Percentiles rank a stretch among this genome's conserved stretches.
Conservation (phyloP, 345 rosid species). For the Syzygium oleosum region DNA sequence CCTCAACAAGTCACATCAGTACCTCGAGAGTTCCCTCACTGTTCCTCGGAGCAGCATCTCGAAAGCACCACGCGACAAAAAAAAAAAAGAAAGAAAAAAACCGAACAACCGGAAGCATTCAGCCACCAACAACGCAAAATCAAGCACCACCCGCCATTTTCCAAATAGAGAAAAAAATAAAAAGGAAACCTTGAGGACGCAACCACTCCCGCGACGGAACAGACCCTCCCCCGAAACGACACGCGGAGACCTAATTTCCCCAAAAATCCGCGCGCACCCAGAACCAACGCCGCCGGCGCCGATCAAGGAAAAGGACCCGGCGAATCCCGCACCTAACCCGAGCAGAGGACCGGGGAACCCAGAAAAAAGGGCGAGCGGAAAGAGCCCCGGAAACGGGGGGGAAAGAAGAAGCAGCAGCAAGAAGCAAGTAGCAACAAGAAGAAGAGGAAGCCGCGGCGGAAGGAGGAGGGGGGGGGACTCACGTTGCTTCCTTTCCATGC, state of each 20-base stretch:
- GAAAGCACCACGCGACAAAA: neutral
- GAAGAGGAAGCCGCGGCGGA: neutral
- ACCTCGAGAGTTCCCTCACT: neutral
- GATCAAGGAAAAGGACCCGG: accelerated
- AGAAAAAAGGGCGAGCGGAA: neutral
- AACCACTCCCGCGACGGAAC: neutral
- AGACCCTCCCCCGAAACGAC: neutral
- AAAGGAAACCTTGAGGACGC: neutral
- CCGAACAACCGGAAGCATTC: neutral
- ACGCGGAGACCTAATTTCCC: neutral
- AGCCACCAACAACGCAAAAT: neutral
- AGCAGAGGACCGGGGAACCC: neutral
- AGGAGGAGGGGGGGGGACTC: neutral
- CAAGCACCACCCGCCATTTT: neutral
- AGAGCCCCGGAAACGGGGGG: no score
- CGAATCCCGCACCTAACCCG: neutral
- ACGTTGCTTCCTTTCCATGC: neutral
- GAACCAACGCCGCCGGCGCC: neutral
- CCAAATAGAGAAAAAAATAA: neutral
- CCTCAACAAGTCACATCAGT: neutral
- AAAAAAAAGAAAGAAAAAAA: neutral
- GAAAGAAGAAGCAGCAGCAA: no score
- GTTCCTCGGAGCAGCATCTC: neutral
- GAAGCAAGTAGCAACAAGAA: no score
- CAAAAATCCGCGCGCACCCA: neutral